These are phyloP conservation scores for Eucalyptus victrix DNA, from an alignment of 345 rosid genomes.

Conservation along the genomic window DNA sequence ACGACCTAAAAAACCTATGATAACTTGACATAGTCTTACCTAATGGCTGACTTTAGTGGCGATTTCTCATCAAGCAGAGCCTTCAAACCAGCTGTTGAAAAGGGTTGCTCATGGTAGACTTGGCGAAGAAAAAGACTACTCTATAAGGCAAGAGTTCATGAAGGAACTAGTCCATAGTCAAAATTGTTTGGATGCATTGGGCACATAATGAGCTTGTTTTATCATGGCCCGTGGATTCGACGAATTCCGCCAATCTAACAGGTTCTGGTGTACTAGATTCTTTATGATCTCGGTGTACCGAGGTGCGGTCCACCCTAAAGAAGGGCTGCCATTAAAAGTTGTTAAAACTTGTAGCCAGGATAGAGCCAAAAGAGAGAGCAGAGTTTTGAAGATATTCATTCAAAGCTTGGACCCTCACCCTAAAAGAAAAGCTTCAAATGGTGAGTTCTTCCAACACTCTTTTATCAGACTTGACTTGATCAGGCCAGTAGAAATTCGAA, in stretches of 20 bases:
- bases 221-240: background rate
- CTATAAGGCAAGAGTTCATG: background rate
- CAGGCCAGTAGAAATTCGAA: background rate
- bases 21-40: background rate
- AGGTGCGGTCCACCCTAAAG: background rate
- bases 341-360: background rate
- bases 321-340: background rate
- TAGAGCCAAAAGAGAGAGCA: background rate
- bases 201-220: background rate
- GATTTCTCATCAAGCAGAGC: background rate
- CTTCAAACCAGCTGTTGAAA: background rate
- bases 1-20: background rate
- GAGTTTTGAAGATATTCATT: background rate
- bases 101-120: background rate
- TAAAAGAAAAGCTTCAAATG: background rate
- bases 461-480: background rate
- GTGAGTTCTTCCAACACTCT: background rate
- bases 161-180: background rate
- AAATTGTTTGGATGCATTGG: background rate
- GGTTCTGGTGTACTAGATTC: background rate
- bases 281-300: background rate
- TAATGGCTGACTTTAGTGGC: background rate
- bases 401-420: background rate
- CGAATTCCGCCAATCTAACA: background rate
- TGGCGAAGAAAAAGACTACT: background rate